Evolutionary conservation across 306 rosid species (phyloP).

Genomic region (Cucumis sativus): DNA sequence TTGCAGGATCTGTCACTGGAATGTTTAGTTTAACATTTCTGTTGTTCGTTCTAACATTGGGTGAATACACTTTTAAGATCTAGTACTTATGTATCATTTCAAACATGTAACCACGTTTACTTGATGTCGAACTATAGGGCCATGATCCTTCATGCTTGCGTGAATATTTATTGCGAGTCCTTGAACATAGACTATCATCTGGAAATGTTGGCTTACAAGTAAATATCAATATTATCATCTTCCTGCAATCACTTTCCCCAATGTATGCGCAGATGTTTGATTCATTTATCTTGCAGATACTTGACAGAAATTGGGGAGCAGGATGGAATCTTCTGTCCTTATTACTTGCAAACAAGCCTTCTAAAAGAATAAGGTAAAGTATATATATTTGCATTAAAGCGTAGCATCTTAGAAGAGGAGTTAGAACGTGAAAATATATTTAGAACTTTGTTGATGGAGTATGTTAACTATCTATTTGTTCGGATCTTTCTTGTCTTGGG

Average conservation of each 20-base stretch:
- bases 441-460: not conserved
- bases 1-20: not conserved
- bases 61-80: not conserved
- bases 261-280: constrained; percentile 12
- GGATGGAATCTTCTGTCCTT: constrained; percentile 92
- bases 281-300: constrained; percentile 45
- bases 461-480: not conserved
- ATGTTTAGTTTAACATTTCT: not conserved
- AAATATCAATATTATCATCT: constrained; percentile 9
- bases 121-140: constrained; percentile 50
- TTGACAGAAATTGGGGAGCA: constrained; percentile 98
- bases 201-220: constrained; percentile 85
- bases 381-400: not conserved
- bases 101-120: constrained; percentile 4
- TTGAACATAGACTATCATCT: constrained; percentile 42
- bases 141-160: constrained; percentile 93
- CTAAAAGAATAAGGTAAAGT: constrained; percentile 62
- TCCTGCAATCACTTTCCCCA: constrained; percentile 14
- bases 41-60: not conserved
- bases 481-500: not conserved
- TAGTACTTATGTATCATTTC: not conserved
- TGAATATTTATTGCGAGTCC: constrained; percentile 57
- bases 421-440: not conserved
- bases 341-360: constrained; percentile 76
- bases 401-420: constrained; percentile 10